Conservation (phyloP, 2,329 filamentous ascomycete genomes). For the Lasiodiplodia gonubiensis region DNA sequence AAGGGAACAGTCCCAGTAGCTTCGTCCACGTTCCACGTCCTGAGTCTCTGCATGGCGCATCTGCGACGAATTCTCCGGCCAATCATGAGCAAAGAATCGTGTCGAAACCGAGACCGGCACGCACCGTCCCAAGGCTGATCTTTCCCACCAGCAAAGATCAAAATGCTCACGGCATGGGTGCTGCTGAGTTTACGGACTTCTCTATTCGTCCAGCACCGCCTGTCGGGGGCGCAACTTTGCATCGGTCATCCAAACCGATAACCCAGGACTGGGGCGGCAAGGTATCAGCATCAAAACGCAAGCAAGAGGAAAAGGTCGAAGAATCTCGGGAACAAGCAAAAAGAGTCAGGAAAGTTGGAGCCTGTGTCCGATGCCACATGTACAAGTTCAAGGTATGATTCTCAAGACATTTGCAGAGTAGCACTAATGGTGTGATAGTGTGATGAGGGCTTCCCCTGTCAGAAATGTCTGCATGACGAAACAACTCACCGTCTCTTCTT, state of each 20-base stretch:
- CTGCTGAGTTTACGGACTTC: not conserved
- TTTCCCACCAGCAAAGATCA: too few relatives aligned
- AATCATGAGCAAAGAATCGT: too few relatives aligned
- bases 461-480: not conserved
- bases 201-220: not conserved
- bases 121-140: too few relatives aligned
- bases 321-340: not conserved
- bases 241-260: not conserved
- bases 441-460: not conserved
- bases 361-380: not conserved
- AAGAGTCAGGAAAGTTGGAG: not conserved
- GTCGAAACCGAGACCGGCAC: too few relatives aligned
- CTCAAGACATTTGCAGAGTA: not conserved
- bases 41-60: too few relatives aligned
- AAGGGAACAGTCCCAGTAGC: too few relatives aligned
- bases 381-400: not conserved
- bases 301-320: not conserved
- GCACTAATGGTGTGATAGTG: not conserved
- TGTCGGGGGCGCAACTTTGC: too few relatives aligned
- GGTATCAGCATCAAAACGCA: not conserved
- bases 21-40: too few relatives aligned
- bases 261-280: not conserved
- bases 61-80: too few relatives aligned
- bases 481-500: not conserved
- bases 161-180: not conserved